These are phyloP conservation scores for Exophiala oligosperma DNA, from an alignment of 2,329 filamentous ascomycete genomes.

Conservation along the genomic window DNA sequence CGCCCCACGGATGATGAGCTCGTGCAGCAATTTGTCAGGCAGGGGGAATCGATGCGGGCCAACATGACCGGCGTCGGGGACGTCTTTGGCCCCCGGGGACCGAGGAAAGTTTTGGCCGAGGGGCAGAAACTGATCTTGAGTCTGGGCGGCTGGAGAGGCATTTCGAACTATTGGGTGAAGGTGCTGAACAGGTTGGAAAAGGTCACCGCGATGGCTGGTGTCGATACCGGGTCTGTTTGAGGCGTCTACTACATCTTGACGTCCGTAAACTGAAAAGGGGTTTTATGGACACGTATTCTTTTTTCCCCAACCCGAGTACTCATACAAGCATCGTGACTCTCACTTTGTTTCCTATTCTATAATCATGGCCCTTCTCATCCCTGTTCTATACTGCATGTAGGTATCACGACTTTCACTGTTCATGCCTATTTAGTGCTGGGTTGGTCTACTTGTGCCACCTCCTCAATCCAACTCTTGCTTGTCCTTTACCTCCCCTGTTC, in stretches of 20 bases:
- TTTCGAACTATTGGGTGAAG: slow-evolving; percentile 7
- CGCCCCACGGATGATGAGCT: slow-evolving; percentile 59
- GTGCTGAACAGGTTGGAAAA: slow-evolving; percentile 7
- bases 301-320: too few relatives aligned
- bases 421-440: not conserved
- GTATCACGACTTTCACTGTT: not conserved
- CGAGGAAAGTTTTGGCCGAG: slow-evolving; percentile 14
- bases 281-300: not conserved
- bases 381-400: not conserved
- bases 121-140: slow-evolving; percentile 15
- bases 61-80: slow-evolving; percentile 55
- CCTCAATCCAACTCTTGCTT: slow-evolving; percentile 49
- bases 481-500: slow-evolving; percentile 55
- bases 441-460: slow-evolving; percentile 14
- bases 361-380: too few relatives aligned
- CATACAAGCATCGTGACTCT: too few relatives aligned
- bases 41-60: slow-evolving; percentile 50
- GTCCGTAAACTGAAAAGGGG: not conserved
- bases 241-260: not conserved
- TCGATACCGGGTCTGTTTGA: not conserved
- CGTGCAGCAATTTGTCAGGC: slow-evolving; percentile 55
- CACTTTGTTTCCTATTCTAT: too few relatives aligned
- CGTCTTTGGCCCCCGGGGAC: slow-evolving; percentile 10
- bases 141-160: slow-evolving; percentile 6
- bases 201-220: slow-evolving; percentile 2